Evolutionary conservation across 106 monocot genomes (phyloP).

Genomic region (Allium cepa): DNA sequence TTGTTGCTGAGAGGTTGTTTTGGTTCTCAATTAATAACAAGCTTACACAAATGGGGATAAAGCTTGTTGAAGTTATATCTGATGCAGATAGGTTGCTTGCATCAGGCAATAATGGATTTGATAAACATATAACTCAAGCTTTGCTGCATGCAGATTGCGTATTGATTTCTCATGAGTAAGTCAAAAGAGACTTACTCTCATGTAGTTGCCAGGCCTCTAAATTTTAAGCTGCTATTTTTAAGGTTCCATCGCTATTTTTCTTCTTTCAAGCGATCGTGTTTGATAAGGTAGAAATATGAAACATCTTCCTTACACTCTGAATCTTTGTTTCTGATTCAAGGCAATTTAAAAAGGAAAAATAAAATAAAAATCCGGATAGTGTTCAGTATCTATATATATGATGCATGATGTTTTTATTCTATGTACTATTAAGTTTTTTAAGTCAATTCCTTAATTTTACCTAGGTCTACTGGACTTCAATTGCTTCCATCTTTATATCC

Average conservation of each 20-base stretch:
- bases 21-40: conserved; percentile 46
- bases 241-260: not conserved
- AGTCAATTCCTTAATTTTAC: too few species aligned
- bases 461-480: too few species aligned
- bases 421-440: too few species aligned
- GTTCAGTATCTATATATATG: too few species aligned
- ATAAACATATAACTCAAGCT: conserved; percentile 21
- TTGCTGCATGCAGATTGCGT: conserved; percentile 37
- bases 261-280: not conserved
- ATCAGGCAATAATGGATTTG: conserved; percentile 7
- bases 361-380: too few species aligned
- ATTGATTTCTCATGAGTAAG: conserved; percentile 55
- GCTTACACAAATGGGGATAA: conserved; percentile 33
- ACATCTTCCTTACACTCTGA: too few species aligned
- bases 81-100: not conserved
- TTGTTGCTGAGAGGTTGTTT: conserved; percentile 48
- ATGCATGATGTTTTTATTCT: too few species aligned
- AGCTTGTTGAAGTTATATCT: conserved; percentile 18
- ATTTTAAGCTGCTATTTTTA: too few species aligned
- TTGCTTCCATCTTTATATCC: too few species aligned
- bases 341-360: too few species aligned
- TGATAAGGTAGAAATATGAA: not conserved
- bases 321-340: too few species aligned
- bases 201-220: not conserved
- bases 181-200: not conserved